Evolutionary conservation across 148 eudicot species (phyloP), one percentile per base, ranked within the genome.

Genomic region (Agrostemma githago): DNA sequence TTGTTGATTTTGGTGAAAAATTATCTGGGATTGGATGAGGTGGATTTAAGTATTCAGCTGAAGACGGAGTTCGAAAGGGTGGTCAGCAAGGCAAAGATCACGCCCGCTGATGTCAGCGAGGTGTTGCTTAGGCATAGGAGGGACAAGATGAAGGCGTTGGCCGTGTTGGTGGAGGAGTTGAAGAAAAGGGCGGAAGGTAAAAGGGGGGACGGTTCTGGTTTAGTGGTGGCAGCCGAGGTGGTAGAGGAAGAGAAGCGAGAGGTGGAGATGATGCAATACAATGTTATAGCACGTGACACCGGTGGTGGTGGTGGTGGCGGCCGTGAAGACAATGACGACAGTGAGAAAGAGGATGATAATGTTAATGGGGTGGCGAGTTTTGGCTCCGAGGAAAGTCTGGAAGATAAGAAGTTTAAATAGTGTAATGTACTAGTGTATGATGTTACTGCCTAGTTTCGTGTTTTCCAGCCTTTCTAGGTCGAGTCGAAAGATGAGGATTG

Each of bases 61-160:
- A 70, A 70, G 72, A 43, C 44, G 72, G 72, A 77, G 66, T 64
- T 89, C 17, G 81, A 77, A 77, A 71, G 56, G 73, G 86, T 88
- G 14, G 74, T 89, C 1, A 89, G 74, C 0, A 64, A 78, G 73
- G 96, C 97, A 7, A 78, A 71, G 82, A 89, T 94, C 79, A 91
- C 98, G 2, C 98, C 98, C 17, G 98, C 98, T 1, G 98, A 94
- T 66, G 76, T 90, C 7, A 90, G 98, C 37, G 98, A 92, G 89
- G 84, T 91, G 5, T 77, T 94, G 88, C 85, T 92, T 10, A 85
- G 90, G 88, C 81, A 87, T 40, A 65, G 93, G 76, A 77, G 96
- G 43, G 87, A 84, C 42, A 88, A 76, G 62, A 77, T 26, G 41
- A 86, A 58, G 71, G 98, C 93, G 12, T 82, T 88, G 4, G 61